Conservation (phyloP, 2,329 filamentous ascomycete genomes). For the Arthrinium phaeospermum region DNA sequence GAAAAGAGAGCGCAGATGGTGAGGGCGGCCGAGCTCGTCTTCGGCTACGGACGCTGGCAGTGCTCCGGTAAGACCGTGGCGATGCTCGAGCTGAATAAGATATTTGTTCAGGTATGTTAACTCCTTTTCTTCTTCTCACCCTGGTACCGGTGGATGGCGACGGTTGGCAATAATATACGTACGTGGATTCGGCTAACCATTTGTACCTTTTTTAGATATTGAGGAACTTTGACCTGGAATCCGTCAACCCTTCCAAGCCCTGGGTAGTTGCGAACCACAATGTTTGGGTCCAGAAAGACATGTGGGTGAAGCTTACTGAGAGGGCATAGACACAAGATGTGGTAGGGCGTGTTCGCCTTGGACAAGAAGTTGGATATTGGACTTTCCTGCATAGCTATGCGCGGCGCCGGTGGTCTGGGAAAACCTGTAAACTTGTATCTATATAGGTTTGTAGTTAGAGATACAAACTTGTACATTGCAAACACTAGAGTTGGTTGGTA, state of each 20-base stretch:
- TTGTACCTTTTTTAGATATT: neutral
- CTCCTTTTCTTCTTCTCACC: neutral
- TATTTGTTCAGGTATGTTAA: conserved; percentile 9
- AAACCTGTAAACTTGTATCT: too few relatives aligned
- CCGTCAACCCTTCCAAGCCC: conserved; percentile 6
- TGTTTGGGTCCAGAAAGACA: conserved; percentile 17
- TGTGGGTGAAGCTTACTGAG: conserved; percentile 17
- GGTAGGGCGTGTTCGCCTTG: neutral
- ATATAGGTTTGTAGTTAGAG: too few relatives aligned
- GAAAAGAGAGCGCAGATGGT: neutral
- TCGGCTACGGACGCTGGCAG: conserved; percentile 18
- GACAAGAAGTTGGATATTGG: neutral
- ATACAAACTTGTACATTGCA: too few relatives aligned
- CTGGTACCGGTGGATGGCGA: too few relatives aligned
- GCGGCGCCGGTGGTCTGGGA: too few relatives aligned
- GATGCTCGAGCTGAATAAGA: conserved; percentile 15
- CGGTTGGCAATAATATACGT: neutral
- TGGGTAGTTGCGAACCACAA: conserved; percentile 15
- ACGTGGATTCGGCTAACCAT: neutral
- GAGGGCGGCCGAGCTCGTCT: conserved; percentile 12
- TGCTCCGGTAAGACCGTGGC: conserved; percentile 18
- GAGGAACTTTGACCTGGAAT: conserved; percentile 19
- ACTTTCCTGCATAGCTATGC: neutral
- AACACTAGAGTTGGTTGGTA: too few relatives aligned
- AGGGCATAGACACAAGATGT: neutral